Evolutionary conservation across 805 yeast species (phyloP).

Genomic region (Hanseniaspora lindneri): DNA sequence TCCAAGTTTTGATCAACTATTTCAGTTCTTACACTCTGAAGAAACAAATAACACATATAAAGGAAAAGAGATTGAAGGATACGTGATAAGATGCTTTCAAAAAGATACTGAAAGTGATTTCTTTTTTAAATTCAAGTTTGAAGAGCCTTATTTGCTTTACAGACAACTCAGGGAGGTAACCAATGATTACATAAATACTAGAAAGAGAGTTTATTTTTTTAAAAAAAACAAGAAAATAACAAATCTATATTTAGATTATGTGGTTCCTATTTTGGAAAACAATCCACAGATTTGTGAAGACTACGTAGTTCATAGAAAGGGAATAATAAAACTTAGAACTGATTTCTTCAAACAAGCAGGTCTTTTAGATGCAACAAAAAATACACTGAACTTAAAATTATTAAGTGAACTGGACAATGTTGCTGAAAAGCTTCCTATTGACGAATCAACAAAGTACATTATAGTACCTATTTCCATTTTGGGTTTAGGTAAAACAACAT

Average conservation of each 20-base stretch:
- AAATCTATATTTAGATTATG: constrained; percentile 56
- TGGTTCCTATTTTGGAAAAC: constrained; percentile 40
- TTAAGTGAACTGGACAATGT: constrained; percentile 31
- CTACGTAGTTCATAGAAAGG: constrained; percentile 43
- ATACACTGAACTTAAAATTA: constrained; percentile 39
- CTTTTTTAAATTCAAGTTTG: constrained; percentile 88
- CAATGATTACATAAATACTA: constrained; percentile 36
- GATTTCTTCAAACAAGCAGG: constrained; percentile 45
- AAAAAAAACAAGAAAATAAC: constrained; percentile 50
- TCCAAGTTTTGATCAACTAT: constrained; percentile 33
- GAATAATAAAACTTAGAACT: constrained; percentile 64
- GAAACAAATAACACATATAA: constrained; percentile 59
- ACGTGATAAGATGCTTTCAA: constrained; percentile 62
- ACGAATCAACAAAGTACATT: constrained; percentile 41
- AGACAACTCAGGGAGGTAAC: constrained; percentile 86
- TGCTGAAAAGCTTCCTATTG: constrained; percentile 25
- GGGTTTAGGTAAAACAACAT: constrained; percentile 92
- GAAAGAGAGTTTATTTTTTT: constrained; percentile 28
- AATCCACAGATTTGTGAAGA: constrained; percentile 37
- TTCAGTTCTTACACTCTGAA: constrained; percentile 42
- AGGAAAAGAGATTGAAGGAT: constrained; percentile 76
- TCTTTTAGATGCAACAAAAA: constrained; percentile 39
- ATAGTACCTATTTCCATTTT: constrained; percentile 77
- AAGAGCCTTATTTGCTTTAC: constrained; percentile 85
- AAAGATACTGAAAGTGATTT: constrained; percentile 33